Evolutionary conservation across 2,329 filamentous ascomycete species (phyloP).

Genomic region (Zasmidium cellare): DNA sequence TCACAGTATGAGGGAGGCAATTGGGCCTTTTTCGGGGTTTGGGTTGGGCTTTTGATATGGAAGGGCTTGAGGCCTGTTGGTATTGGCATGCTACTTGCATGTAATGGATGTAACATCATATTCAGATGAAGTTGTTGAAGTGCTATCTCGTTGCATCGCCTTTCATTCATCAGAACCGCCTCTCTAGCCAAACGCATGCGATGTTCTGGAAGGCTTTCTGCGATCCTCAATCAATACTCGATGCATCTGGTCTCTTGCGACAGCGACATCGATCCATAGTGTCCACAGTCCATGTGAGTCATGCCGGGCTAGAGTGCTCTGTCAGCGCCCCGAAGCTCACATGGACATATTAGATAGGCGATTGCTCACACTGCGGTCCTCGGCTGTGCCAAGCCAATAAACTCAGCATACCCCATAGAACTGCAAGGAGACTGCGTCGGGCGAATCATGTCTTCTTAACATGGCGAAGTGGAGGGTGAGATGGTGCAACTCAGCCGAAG

Average conservation of each 20-base stretch:
- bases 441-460: not conserved
- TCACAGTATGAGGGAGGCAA: not conserved
- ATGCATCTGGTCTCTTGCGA: not conserved
- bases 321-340: not conserved
- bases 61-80: not conserved
- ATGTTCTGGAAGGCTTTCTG: no score
- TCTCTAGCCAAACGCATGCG: no score
- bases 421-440: not conserved
- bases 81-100: no score
- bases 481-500: not conserved
- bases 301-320: not conserved
- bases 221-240: not conserved
- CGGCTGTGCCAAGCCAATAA: slow-evolving; percentile 16
- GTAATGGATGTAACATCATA: no score
- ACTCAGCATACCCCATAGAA: not conserved
- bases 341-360: not conserved
- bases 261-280: not conserved
- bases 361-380: not conserved
- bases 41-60: not conserved
- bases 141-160: no score
- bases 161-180: no score
- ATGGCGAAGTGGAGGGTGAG: not conserved
- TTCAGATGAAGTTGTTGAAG: no score
- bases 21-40: not conserved
- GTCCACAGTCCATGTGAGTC: not conserved